Conservation (phyloP, 1,139 yeast species). For the Suhomyces choctaworum region DNA sequence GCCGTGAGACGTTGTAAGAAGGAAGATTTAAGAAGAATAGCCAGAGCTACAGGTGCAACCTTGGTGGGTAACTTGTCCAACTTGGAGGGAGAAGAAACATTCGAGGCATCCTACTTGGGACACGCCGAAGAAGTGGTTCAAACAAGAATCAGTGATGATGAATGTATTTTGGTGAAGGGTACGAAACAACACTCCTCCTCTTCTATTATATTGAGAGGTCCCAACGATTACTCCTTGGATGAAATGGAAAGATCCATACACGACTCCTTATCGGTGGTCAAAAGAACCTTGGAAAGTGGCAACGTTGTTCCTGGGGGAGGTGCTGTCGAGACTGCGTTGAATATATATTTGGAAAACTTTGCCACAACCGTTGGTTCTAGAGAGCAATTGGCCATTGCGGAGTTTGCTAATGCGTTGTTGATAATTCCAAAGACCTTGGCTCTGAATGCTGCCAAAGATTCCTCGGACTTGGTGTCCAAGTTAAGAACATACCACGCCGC, state of each 20-base stretch:
- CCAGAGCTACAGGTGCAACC: slow-evolving; percentile 97
- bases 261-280: slow-evolving; percentile 92
- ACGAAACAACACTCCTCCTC: slow-evolving; percentile 92
- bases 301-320: slow-evolving; percentile 98
- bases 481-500: slow-evolving; percentile 96
- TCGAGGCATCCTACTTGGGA: slow-evolving; percentile 85
- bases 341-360: slow-evolving; percentile 92
- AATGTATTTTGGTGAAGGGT: slow-evolving; percentile 92
- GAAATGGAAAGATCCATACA: slow-evolving; percentile 98
- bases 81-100: slow-evolving; percentile 96
- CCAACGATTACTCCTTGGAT: slow-evolving; percentile 93
- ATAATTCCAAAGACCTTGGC: slow-evolving; percentile 96
- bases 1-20: slow-evolving; percentile 98
- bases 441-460: slow-evolving; percentile 96
- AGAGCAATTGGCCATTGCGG: slow-evolving; percentile 97
- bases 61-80: slow-evolving; percentile 84
- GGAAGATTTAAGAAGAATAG: slow-evolving; percentile 94
- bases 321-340: slow-evolving; percentile 94
- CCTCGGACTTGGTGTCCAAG: slow-evolving; percentile 91
- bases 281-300: slow-evolving; percentile 94
- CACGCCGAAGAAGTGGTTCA: slow-evolving; percentile 90
- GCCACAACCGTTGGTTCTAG: slow-evolving; percentile 98
- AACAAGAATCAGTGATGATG: slow-evolving; percentile 92
- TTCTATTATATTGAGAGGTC: slow-evolving; percentile 91
- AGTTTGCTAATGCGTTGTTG: slow-evolving; percentile 87